Percentiles rank a stretch among this genome's conserved stretches.
These are phyloP conservation scores for Thamnidium elegans DNA, from an alignment of 192 early-diverging fungal species.

Conservation along the genomic window DNA sequence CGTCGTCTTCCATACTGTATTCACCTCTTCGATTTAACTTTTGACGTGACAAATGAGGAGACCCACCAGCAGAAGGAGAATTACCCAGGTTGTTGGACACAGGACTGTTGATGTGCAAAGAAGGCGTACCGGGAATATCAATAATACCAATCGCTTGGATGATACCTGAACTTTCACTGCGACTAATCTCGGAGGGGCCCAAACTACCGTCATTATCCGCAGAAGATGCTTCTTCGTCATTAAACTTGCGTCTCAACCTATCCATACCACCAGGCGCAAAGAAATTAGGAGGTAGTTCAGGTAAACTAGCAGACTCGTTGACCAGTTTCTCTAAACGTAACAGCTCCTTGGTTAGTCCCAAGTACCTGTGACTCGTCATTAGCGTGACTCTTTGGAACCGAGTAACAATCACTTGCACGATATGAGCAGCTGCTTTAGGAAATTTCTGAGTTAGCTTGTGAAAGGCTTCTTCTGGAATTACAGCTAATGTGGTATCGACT, in stretches of 20 bases:
- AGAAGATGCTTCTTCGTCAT: conserved; percentile 14
- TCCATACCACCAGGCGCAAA: conserved; percentile 54
- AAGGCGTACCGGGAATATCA: conserved; percentile 23
- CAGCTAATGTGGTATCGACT: conserved; percentile 85
- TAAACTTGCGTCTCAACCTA: conserved; percentile 49
- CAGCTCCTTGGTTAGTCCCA: conserved; percentile 83
- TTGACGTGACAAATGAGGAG: neutral
- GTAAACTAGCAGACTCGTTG: conserved; percentile 66
- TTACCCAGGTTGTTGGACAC: neutral
- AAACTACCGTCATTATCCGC: conserved; percentile 1
- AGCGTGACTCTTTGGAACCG: conserved; percentile 95
- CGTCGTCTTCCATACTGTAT: conserved; percentile 53
- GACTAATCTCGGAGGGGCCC: conserved; percentile 1
- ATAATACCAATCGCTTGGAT: conserved; percentile 36
- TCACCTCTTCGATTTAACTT: conserved; percentile 24
- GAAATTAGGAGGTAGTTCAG: conserved; percentile 51
- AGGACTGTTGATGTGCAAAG: neutral
- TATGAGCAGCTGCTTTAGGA: conserved; percentile 90
- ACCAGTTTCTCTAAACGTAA: conserved; percentile 80
- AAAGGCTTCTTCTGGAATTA: conserved; percentile 94
- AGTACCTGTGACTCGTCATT: conserved; percentile 84
- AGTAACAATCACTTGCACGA: conserved; percentile 93
- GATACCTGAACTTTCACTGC: conserved; percentile 20
- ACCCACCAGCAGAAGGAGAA: neutral
- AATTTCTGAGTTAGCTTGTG: conserved; percentile 84